Evolutionary conservation across 1,139 yeast species (phyloP), one percentile per base, ranked within the genome.

Genomic region (Blastobotrys illinoisensis): DNA sequence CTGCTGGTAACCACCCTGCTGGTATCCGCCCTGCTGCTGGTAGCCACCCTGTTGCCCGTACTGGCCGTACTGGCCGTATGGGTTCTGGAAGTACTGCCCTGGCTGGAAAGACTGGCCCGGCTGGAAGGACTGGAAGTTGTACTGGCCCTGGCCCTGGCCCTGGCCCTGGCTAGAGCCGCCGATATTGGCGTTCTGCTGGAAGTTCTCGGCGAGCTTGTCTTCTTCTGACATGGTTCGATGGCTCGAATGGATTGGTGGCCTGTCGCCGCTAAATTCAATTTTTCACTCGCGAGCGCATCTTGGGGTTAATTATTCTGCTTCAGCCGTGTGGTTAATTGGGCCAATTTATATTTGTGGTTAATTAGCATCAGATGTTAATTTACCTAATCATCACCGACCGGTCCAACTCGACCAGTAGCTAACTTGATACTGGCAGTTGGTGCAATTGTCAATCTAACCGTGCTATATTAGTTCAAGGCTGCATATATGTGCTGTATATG

Each of bases 31-130:
- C 50, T 62, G 66, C 56, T 69, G 66, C 54, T 67, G 68, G 48
- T 71, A 64, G 13, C 54, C 57, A 46, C 64, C 67, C 49, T 59
- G 61, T 47, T 61, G 60, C 53, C 65, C 67, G 47, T 64, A 66
- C 44, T 53, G 55, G 60, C 71, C 65, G 64, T 50, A 60, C 66
- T 40, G 81, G 82, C 55, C 73, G 77, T 66, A 79, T 79, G 21
- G 78, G 54, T 56, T 71, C 76, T 52, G 64, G 72, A 63, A 64
- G 52, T 70, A 64, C 51, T 60, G 61, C 19, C 62, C 65, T 6
- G 65, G 64, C 19, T 60, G 50, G 59, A 67, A 67, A 47, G 57
- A 47, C 44, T 45, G 52, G 9, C 52, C 52, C 3, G 60, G 55
- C 54, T 55, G 61, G 58, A 60, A 68, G 47, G 61, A 54, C 54